Evolutionary conservation across 2,329 filamentous ascomycete genomes (phyloP), one percentile per base, ranked within the genome.

Genomic region (Botrytis galanthina): DNA sequence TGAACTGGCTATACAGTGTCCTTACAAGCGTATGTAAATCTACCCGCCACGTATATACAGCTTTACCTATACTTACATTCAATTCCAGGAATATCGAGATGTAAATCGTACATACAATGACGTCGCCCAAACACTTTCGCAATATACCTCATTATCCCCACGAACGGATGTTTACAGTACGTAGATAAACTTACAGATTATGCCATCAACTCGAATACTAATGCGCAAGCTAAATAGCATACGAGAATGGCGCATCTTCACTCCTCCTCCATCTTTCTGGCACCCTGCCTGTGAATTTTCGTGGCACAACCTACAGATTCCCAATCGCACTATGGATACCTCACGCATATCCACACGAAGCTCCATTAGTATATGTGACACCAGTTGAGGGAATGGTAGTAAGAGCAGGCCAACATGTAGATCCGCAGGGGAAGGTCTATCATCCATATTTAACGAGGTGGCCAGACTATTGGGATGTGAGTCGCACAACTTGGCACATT

Each of bases 1-100:
- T 98, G 80, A 95, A 94, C 84, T 98, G 95, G 95, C 90, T 98
- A 9, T 97, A 97, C 84, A 96, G 93, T 83, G 91, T 97, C 73
- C 84, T 98, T 74, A 93, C 92, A 60, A 93, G 90, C 79, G 92
- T 94, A 84, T 67, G 85, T 78, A 39, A 29, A 64, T 74, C 39
- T 75, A 26, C 29, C 20, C 39, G 48, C 63, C 9, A 42, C 35
- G 60, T 16, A 39, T 66, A 12, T 35, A 35, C 44, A 42, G 29
- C 29, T 57, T 51, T 20, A 59, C 60, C 48, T 16, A 39, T 60
- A 72, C 46, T 77, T 76, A 73, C 32, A 57, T 18, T 26, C 39
- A n/a, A 37, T 51, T 78, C 82, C 51, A 98, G 93, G 94, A 97
- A 88, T 98, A 99, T 82, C 90, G 91, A 82, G 93, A 98, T 84